phyloP scores from a whole-genome alignment of 164 flowering plant genomes.

The Dillenia turbinata region DNA sequence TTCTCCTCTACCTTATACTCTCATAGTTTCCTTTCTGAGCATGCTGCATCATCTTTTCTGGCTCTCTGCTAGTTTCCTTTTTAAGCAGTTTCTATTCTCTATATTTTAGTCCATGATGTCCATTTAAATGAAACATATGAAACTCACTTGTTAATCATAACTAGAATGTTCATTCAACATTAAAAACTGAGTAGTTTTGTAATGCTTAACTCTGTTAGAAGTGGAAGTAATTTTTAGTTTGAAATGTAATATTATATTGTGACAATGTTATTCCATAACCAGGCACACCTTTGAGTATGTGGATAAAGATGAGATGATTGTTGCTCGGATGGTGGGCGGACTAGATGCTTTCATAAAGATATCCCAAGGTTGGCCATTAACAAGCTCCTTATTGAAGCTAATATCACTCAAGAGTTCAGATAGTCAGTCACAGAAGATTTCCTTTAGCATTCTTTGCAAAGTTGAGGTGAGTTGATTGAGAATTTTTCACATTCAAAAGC shows the following conservation, averaged over 20 bases:
- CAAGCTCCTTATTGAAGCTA: conserved; percentile 48
- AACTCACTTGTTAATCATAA: not conserved
- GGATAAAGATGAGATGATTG: conserved; percentile 61
- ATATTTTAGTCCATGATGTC: too few species aligned
- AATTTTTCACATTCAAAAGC: not conserved
- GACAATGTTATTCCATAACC: conserved; percentile 11
- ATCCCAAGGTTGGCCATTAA: conserved; percentile 71
- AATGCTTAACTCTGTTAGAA: not conserved
- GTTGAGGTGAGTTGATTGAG: conserved; percentile 67
- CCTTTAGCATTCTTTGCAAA: conserved; percentile 59
- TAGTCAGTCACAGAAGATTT: conserved; percentile 36
- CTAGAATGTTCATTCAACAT: not conserved
- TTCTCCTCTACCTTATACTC: too few species aligned
- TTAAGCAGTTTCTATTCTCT: too few species aligned
- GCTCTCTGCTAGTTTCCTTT: too few species aligned
- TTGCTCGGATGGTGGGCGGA: conserved; percentile 57
- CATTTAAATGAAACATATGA: too few species aligned
- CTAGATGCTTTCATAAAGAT: conserved; percentile 69
- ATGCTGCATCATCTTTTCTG: too few species aligned
- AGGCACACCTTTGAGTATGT: conserved; percentile 70
- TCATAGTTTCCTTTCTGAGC: too few species aligned
- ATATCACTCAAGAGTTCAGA: conserved; percentile 58
- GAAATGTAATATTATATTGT: not conserved
- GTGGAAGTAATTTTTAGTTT: not conserved
- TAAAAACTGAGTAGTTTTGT: not conserved